A percentile compares a stretch with the other conserved stretches of the same genome.
Conservation (phyloP, 1,284 basidiomycete species). For the Anthracocystis walkeri region DNA sequence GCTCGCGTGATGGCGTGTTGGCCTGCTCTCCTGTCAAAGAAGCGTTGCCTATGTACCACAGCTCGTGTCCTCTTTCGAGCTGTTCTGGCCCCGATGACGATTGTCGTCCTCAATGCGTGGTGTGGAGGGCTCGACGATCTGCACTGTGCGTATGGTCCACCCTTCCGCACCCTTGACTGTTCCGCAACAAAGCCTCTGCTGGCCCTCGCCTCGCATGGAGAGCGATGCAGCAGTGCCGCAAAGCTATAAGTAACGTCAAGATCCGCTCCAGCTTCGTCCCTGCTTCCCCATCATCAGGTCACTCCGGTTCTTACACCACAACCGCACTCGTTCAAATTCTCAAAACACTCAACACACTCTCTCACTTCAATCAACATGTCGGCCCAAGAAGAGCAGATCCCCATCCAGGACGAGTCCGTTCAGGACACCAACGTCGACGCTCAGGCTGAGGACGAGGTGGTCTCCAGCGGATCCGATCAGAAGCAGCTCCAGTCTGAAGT, state of each 20-base stretch:
- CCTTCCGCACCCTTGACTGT: background rate
- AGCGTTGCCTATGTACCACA: no score
- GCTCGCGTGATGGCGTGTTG: constrained; percentile 1
- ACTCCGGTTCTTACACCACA: background rate
- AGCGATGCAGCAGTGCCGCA: background rate
- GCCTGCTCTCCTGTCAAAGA: no score
- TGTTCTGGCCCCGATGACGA: constrained; percentile 19
- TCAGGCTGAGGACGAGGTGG: constrained; percentile 46
- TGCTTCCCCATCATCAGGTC: background rate
- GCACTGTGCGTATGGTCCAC: constrained; percentile 6
- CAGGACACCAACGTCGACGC: constrained; percentile 52
- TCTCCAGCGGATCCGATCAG: constrained; percentile 31
- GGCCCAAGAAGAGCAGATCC: constrained; percentile 45
- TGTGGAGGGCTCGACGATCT: constrained; percentile 16
- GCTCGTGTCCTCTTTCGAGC: background rate
- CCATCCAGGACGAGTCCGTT: constrained; percentile 47
- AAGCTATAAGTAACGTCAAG: constrained; percentile 15
- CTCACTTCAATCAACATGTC: constrained; percentile 33
- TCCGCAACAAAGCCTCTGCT: background rate
- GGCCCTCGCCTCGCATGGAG: background rate
- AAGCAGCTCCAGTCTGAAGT: constrained; percentile 44
- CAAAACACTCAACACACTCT: constrained; percentile 8
- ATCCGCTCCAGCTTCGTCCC: background rate
- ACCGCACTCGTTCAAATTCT: constrained; percentile 16
- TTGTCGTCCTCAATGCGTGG: background rate